A percentile compares a stretch with the other conserved stretches of the same genome.
Evolutionary conservation across 164 flowering plant genomes (phyloP).

Genomic region (Liriodendron chinense): DNA sequence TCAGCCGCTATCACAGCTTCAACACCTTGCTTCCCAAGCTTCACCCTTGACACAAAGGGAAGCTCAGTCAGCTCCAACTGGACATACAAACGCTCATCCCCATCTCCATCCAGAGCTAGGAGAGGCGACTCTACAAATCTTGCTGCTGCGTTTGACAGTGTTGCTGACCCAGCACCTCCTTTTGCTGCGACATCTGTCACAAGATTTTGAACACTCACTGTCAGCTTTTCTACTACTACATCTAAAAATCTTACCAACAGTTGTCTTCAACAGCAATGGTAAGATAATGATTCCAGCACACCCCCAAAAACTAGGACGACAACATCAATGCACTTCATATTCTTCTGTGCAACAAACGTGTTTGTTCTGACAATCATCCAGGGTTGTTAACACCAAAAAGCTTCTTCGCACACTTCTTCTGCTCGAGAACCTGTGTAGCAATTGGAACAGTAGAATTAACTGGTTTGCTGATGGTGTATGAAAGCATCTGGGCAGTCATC

Average conservation of each 20-base stretch:
- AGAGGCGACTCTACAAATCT: conserved; percentile 16
- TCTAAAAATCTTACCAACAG: conserved; percentile 37
- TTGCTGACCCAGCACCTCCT: conserved; percentile 99
- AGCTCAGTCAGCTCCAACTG: conserved; percentile 17
- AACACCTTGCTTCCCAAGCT: conserved; percentile 15
- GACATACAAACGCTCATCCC: conserved; percentile 10
- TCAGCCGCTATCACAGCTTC: conserved; percentile 17
- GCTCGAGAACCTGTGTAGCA: conserved; percentile 92
- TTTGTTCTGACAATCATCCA: conserved; percentile 90
- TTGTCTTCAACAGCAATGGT: conserved; percentile 13
- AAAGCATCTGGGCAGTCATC: conserved; percentile 13
- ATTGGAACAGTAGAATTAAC: conserved; percentile 98
- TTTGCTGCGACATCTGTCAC: conserved; percentile 98
- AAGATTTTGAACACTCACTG: conserved; percentile 92
- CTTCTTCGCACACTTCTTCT: conserved; percentile 75
- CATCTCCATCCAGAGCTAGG: conserved; percentile 14
- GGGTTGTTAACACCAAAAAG: conserved; percentile 92
- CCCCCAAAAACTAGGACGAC: conserved; percentile 94
- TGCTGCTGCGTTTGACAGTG: conserved; percentile 34
- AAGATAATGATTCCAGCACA: conserved; percentile 96
- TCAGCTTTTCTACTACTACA: conserved; percentile 66
- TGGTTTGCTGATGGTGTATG: conserved; percentile 62
- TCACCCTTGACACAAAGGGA: conserved; percentile 16
- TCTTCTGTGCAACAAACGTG: conserved; percentile 92
- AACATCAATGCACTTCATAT: conserved; percentile 62